Conservation (phyloP, 805 yeast species). For the Cyberlindnera nakhonratchasimensis region DNA sequence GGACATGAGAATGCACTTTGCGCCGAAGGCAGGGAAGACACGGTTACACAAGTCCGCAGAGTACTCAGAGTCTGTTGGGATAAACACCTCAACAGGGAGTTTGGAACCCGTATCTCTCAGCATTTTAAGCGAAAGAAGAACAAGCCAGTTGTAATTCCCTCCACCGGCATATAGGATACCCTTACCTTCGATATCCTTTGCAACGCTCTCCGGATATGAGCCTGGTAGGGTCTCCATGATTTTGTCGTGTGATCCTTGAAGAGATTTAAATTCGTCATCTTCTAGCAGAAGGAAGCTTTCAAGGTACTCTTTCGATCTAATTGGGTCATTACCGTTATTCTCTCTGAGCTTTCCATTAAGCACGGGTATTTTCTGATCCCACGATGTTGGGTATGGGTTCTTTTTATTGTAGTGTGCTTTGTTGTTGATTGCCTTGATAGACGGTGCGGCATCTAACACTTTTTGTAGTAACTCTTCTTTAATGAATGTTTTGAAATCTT, state of each 20-base stretch:
- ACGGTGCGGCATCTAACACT: slow-evolving; percentile 20
- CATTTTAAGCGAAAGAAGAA: slow-evolving; percentile 48
- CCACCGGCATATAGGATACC: slow-evolving; percentile 79
- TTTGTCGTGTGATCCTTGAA: slow-evolving; percentile 22
- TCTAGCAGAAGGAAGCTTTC: slow-evolving; percentile 18
- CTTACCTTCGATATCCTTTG: slow-evolving; percentile 38
- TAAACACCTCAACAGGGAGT: slow-evolving; percentile 77
- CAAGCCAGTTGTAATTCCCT: slow-evolving; percentile 62
- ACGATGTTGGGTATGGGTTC: slow-evolving; percentile 7
- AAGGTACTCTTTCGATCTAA: slow-evolving; percentile 25
- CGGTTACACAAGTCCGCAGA: slow-evolving; percentile 67
- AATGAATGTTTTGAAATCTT: slow-evolving; percentile 19
- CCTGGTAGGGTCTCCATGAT: slow-evolving; percentile 35
- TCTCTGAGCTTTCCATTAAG: slow-evolving; percentile 26
- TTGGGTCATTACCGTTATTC: slow-evolving; percentile 23
- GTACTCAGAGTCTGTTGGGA: slow-evolving; percentile 67
- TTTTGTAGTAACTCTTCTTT: slow-evolving; percentile 16
- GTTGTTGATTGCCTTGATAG: slow-evolving; percentile 20
- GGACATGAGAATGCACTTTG: slow-evolving; percentile 55
- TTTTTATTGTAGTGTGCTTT: slow-evolving; percentile 23
- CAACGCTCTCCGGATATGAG: slow-evolving; percentile 36
- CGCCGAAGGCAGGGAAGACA: slow-evolving; percentile 63
- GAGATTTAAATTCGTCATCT: slow-evolving; percentile 14
- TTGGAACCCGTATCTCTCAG: slow-evolving; percentile 63
- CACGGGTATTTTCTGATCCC: slow-evolving; percentile 25